phyloP scores from a whole-genome alignment of 306 rosid genomes.

The Castanea sativa region DNA sequence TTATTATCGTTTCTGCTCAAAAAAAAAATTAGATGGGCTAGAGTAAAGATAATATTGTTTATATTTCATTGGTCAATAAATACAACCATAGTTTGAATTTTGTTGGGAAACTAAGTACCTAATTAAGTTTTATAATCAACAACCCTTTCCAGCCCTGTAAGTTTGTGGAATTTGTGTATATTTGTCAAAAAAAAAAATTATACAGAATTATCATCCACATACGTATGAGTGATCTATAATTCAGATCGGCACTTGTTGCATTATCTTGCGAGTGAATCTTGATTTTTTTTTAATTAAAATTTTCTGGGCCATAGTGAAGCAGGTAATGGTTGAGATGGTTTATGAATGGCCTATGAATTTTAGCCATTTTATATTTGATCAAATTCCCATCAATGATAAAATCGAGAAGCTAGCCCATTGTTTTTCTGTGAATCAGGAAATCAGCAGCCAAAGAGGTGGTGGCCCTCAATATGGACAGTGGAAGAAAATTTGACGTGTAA shows the following conservation, averaged over 20 bases:
- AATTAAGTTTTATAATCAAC: too few species aligned
- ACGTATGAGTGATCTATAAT: too few species aligned
- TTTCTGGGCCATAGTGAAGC: not conserved
- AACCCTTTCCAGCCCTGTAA: too few species aligned
- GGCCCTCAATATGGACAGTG: constrained; percentile 34
- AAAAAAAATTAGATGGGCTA: too few species aligned
- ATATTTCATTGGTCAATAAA: too few species aligned
- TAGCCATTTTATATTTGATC: not conserved
- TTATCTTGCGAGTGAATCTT: constrained; percentile 19
- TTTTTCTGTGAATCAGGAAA: not conserved
- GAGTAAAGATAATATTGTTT: too few species aligned
- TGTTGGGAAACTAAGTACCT: too few species aligned
- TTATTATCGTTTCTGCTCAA: too few species aligned
- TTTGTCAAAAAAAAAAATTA: too few species aligned
- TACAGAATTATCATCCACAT: not conserved
- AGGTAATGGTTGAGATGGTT: constrained; percentile 20
- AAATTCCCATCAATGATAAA: constrained; percentile 11
- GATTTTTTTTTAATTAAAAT: not conserved
- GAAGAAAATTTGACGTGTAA: not conserved
- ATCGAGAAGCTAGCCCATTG: not conserved
- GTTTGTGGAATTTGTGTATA: too few species aligned
- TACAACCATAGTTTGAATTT: too few species aligned
- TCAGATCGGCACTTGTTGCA: not conserved
- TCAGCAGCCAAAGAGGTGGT: not conserved
- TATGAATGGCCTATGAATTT: constrained; percentile 26